These are phyloP conservation scores for Ophiostoma triangulosporum DNA, from an alignment of 2,329 filamentous ascomycete species.

Conservation along the genomic window DNA sequence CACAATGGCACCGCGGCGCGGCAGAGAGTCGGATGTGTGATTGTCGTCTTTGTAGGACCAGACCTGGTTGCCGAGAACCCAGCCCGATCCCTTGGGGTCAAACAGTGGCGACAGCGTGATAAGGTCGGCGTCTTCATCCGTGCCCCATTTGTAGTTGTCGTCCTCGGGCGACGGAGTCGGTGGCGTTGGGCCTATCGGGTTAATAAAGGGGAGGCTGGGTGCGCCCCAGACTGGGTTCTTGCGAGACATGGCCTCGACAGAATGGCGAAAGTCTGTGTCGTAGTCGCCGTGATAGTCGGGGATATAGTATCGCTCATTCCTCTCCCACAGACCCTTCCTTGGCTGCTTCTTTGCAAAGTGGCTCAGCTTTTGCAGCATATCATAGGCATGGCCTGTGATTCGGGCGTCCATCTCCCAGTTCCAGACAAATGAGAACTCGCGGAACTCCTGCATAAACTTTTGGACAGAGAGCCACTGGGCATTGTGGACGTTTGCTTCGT, in stretches of 20 bases:
- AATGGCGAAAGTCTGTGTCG: constrained; percentile 50
- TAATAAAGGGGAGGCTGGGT: constrained; percentile 40
- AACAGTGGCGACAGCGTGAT: constrained; percentile 64
- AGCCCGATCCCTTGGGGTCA: constrained; percentile 57
- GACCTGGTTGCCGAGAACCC: constrained; percentile 56
- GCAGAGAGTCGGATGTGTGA: constrained; percentile 41
- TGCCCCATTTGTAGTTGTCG: constrained; percentile 20
- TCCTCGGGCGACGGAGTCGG: constrained; percentile 14
- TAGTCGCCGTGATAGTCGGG: constrained; percentile 54
- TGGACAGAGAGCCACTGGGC: constrained; percentile 61
- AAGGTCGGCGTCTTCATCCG: constrained; percentile 21
- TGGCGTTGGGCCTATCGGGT: constrained; percentile 40
- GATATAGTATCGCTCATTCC: constrained; percentile 60
- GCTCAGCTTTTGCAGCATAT: constrained; percentile 54
- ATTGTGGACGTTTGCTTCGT: constrained; percentile 39
- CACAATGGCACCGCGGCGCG: constrained; percentile 63
- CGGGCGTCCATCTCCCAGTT: constrained; percentile 80
- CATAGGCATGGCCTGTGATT: constrained; percentile 69
- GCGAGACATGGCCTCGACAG: constrained; percentile 42
- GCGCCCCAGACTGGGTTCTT: constrained; percentile 53
- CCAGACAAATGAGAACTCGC: constrained; percentile 71
- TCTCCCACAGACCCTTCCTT: constrained; percentile 60
- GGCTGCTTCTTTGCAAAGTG: constrained; percentile 54
- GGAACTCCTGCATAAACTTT: constrained; percentile 61
- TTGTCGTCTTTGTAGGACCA: constrained; percentile 47